Evolutionary conservation across 192 early-diverging fungal species (phyloP), one percentile per base, ranked within the genome.

Genomic region (Coemansia sp.): DNA sequence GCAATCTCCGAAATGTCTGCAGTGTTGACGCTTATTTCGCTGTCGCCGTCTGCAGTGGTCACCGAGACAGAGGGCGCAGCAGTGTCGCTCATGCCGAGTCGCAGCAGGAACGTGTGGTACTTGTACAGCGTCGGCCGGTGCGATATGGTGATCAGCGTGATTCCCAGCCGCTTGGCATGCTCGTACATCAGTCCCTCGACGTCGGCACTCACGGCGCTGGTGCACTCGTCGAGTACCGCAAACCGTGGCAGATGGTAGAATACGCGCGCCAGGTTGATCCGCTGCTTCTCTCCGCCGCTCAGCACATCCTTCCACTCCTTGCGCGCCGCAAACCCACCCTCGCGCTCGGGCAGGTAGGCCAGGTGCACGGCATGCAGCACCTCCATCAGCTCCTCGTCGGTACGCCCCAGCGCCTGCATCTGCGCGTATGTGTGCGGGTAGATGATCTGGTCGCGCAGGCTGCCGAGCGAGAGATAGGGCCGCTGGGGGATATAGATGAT

Each of bases 401-500:
- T 94, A 8, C 82, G 71, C 13, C 85, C 83, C 20, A 81, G 78
- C 5, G 79, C 77, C 48, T 78, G 64, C 89, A 95, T 94, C 22
- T 99, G 88, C 48, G 81, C 80, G 18, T 84, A 74, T 24, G 92
- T 95, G 69, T 96, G 87, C 25, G 97, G 97, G 64, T 99, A 99
- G 55, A 96, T 95, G 51, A 99, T 80, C 81, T 97, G 94, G 67
- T 97, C 95, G 23, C 97, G 85, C 50, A 99, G 77, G 15, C 87
- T 95, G 32, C 97, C 94, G 32, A 93, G 67, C 50, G 92, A 82
- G 19, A 99, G 74, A 53, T 99, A 99, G 13, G 97, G 92, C 29
- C 93, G 83, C 72, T 99, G 97, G 24, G 97, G 95, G 43, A 99
- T 90, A 78, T 97, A 99, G 57, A 94, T 90, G 57, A 99, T 92